Evolutionary conservation across 805 yeast genomes (phyloP).

Genomic region (Yamadazyma sp.): DNA sequence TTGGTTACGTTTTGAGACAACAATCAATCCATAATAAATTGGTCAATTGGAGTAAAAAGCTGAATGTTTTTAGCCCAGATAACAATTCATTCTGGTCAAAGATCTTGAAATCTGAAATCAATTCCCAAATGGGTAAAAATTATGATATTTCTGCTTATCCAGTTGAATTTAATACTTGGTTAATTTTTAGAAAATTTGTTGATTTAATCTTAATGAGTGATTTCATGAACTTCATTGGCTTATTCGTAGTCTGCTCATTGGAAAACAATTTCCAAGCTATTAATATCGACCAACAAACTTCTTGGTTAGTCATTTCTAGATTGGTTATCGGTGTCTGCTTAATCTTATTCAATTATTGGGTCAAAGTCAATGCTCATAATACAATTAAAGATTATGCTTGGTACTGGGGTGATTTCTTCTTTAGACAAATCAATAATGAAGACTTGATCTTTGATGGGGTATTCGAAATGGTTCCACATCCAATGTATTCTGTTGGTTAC

Average conservation of each 20-base stretch:
- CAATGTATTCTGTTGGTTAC: slow-evolving; percentile 89
- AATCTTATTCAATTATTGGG: slow-evolving; percentile 77
- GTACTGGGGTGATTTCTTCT: slow-evolving; percentile 95
- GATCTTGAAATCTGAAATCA: slow-evolving; percentile 32
- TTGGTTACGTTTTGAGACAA: slow-evolving; percentile 61
- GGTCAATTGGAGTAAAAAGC: slow-evolving; percentile 48
- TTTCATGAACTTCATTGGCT: slow-evolving; percentile 68
- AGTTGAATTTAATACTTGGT: slow-evolving; percentile 79
- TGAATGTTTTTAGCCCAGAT: slow-evolving; percentile 23
- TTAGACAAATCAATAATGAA: slow-evolving; percentile 59
- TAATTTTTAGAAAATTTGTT: slow-evolving; percentile 72
- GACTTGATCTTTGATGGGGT: slow-evolving; percentile 84
- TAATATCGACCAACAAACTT: slow-evolving; percentile 31
- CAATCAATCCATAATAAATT: slow-evolving; percentile 61
- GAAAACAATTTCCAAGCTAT: slow-evolving; percentile 34
- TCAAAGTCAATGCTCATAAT: slow-evolving; percentile 81
- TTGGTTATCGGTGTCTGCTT: slow-evolving; percentile 57
- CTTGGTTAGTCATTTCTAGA: slow-evolving; percentile 46
- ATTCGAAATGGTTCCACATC: slow-evolving; percentile 86
- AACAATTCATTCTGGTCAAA: slow-evolving; percentile 34
- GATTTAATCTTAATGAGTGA: slow-evolving; percentile 84
- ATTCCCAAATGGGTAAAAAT: slow-evolving; percentile 36
- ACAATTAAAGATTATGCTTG: slow-evolving; percentile 89
- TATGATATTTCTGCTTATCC: slow-evolving; percentile 43
- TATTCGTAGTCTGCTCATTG: slow-evolving; percentile 51